phyloP scores from a whole-genome alignment of 345 rosid genomes.

The Arabis alpina region DNA sequence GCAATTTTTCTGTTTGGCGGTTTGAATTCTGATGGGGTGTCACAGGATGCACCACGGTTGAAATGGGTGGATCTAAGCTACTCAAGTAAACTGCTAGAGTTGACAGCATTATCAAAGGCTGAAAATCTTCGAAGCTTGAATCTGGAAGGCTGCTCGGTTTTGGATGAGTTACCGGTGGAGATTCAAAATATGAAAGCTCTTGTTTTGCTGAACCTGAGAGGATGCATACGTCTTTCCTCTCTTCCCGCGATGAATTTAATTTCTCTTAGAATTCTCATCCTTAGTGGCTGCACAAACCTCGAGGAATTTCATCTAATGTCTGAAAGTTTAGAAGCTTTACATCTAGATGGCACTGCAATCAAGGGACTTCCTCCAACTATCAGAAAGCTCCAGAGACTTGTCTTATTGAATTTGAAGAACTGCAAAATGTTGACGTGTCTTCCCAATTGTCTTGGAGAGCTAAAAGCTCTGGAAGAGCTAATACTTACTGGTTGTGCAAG shows the following conservation, averaged over 20 bases:
- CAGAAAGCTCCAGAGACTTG: not conserved
- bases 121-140: constrained; percentile 9
- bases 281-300: constrained; percentile 26
- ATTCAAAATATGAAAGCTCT: constrained; percentile 22
- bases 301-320: constrained; percentile 17
- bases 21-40: not conserved
- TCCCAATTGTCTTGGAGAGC: constrained; percentile 1
- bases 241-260: not conserved
- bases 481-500: constrained; percentile 20
- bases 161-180: not conserved
- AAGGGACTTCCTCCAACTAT: constrained; percentile 16
- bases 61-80: constrained; percentile 19
- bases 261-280: constrained; percentile 14
- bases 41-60: constrained; percentile 19
- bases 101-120: constrained; percentile 20
- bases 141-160: constrained; percentile 24
- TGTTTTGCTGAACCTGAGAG: constrained; percentile 2
- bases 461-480: constrained; percentile 21
- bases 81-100: not conserved
- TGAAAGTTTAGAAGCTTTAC: not conserved
- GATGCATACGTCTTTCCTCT: constrained; percentile 8
- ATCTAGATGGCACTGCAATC: constrained; percentile 31
- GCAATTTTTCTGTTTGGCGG: not conserved
- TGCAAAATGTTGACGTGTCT: constrained; percentile 14
- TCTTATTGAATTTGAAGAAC: not conserved